phyloP scores from a whole-genome alignment of 2,329 filamentous ascomycete species.

The Neurospora crassa region DNA sequence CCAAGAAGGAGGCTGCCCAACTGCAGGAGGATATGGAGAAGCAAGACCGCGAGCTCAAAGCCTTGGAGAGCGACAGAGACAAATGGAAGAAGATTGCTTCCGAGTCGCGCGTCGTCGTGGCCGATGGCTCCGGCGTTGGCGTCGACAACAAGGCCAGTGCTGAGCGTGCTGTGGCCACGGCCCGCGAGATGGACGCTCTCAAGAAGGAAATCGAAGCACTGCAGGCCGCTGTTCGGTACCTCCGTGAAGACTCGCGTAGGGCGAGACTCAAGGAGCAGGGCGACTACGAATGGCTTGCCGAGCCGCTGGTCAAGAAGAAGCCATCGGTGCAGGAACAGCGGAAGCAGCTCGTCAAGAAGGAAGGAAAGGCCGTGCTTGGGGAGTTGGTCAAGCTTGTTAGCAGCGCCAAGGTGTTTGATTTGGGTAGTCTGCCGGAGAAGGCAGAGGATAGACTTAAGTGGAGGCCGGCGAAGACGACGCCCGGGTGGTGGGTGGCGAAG shows the following conservation, averaged over 20 bases:
- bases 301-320: slow-evolving; percentile 41
- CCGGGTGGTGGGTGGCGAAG: slow-evolving; percentile 56
- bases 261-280: slow-evolving; percentile 48
- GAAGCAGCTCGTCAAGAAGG: slow-evolving; percentile 42
- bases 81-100: slow-evolving; percentile 64
- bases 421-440: slow-evolving; percentile 47
- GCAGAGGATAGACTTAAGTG: slow-evolving; percentile 54
- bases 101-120: slow-evolving; percentile 44
- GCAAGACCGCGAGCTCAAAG: slow-evolving; percentile 57
- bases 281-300: slow-evolving; percentile 51
- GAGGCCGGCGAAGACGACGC: slow-evolving; percentile 54
- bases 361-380: slow-evolving; percentile 54
- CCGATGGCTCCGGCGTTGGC: slow-evolving; percentile 26
- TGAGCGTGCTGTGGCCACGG: slow-evolving; percentile 59
- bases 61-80: slow-evolving; percentile 55
- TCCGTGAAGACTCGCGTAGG: slow-evolving; percentile 57
- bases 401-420: slow-evolving; percentile 47
- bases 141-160: slow-evolving; percentile 45
- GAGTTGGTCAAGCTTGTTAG: slow-evolving; percentile 55
- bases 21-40: slow-evolving; percentile 57
- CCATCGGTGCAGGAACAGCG: slow-evolving; percentile 37
- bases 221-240: slow-evolving; percentile 56
- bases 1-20: slow-evolving; percentile 38
- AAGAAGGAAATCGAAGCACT: slow-evolving; percentile 57
- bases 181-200: slow-evolving; percentile 63